phyloP scores from a whole-genome alignment of 73 alveolate species.

The Uronychia setigera region DNA sequence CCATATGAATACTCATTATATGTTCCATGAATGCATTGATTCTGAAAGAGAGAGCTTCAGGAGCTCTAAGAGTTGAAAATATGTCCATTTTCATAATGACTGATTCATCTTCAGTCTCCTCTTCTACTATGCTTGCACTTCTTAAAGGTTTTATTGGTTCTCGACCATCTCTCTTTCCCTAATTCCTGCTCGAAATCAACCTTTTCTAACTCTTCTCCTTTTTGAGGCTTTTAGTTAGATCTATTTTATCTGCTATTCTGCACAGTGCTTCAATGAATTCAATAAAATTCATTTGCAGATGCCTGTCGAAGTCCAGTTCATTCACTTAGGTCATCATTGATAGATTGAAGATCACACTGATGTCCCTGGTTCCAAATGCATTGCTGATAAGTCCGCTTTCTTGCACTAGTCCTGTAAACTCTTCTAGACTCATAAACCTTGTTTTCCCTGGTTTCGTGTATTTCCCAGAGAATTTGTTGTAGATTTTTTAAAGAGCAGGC shows the following conservation, averaged over 20 bases:
- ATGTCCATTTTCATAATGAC: too few relatives aligned
- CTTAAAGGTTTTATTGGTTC: too few relatives aligned
- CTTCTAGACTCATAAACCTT: slow-evolving; percentile 68
- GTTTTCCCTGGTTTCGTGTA: slow-evolving; percentile 62
- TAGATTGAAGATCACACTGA: slow-evolving; percentile 59
- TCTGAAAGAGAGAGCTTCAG: too few relatives aligned
- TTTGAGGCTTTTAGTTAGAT: background rate
- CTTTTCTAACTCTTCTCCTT: too few relatives aligned
- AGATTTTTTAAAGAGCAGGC: slow-evolving; percentile 32
- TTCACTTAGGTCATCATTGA: slow-evolving; percentile 79
- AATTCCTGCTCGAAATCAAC: too few relatives aligned
- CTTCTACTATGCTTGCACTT: too few relatives aligned
- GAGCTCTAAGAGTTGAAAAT: too few relatives aligned
- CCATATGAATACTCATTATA: too few relatives aligned
- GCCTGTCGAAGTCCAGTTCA: slow-evolving; percentile 69
- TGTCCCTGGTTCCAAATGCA: slow-evolving; percentile 34
- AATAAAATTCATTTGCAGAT: slow-evolving; percentile 64
- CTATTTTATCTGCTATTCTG: slow-evolving; percentile 62
- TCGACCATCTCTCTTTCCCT: too few relatives aligned
- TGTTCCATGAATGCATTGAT: too few relatives aligned
- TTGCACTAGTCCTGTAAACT: slow-evolving; percentile 38
- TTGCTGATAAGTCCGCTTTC: background rate
- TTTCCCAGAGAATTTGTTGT: slow-evolving; percentile 61
- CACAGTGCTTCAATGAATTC: slow-evolving; percentile 76
- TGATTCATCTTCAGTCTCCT: too few relatives aligned